Base-by-base conservation (phyloP, 805 yeast species). In the Lipomyces yamadae region DNA sequence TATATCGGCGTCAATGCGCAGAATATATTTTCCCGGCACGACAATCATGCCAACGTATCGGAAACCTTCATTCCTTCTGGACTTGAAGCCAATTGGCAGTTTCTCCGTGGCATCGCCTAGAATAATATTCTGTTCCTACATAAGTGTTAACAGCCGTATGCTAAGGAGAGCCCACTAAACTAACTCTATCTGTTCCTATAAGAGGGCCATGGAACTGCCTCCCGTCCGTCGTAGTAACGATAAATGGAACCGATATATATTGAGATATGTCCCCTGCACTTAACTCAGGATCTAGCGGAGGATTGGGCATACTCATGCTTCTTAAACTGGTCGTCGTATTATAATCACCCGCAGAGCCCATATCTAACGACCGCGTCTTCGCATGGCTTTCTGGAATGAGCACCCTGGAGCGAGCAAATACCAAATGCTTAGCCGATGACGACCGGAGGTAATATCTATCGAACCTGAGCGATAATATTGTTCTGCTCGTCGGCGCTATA, bases 221-320 rank as follows among this genome's bases (percentile, higher is more conserved):
- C 29, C 61, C 67, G 52, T 72, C 73, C 39, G 60, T 64, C 18
- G 56, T 68, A 13, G 70, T 60, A 18, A 68, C 68, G 32, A 57
- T 33, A 29, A 70, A 30, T 29, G 64, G 63, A 3, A 60, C 61
- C 3, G 62, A 56, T 45, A 70, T 48, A 32, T 59, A 70, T 53
- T 42, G 53, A 34, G 33, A 42, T 13, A 69, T 76, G 70, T 85
- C 85, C 34, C 48, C 48, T 42, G 24, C 29, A 2, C n/a, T 13
- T 11, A 42, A 5, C 29, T 42, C 48, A 42, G 48, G 48, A 10
- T 42, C 18, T 15, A 5, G 48, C n/a, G n/a, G 48, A 42, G 48
- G n/a, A 42, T 42, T 42, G 18, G 24, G 5, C 7, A 24, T 42
- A 42, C 18, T 42, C 48, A 42, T 42, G n/a, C 48, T 4, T n/a